These are phyloP conservation scores for Neophaeococcomyces mojaviensis DNA, from an alignment of 2,329 filamentous ascomycete species.

Conservation along the genomic window DNA sequence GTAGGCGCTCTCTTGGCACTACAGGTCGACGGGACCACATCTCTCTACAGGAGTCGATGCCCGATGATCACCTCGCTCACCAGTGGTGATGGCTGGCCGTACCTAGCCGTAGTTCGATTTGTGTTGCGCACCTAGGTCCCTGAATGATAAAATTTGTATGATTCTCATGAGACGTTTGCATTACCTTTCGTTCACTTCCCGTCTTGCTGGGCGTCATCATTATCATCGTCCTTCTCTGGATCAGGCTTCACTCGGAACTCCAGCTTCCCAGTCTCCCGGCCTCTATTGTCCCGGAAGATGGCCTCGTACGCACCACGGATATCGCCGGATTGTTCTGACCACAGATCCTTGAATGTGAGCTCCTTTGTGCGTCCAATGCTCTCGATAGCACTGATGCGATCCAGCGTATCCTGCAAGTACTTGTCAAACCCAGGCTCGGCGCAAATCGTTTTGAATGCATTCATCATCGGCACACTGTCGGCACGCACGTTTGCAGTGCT, in stretches of 20 bases:
- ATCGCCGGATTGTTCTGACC: slow-evolving; percentile 48
- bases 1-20: too few relatives aligned
- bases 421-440: slow-evolving; percentile 67
- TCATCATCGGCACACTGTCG: slow-evolving; percentile 92
- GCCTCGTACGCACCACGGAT: slow-evolving; percentile 64
- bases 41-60: too few relatives aligned
- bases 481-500: slow-evolving; percentile 79
- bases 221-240: slow-evolving; percentile 2
- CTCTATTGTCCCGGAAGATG: slow-evolving; percentile 40
- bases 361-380: slow-evolving; percentile 88
- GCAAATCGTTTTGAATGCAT: slow-evolving; percentile 81
- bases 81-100: too few relatives aligned
- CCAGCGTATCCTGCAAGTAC: slow-evolving; percentile 71
- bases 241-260: slow-evolving; percentile 38
- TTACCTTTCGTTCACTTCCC: background rate
- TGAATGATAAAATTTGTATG: too few relatives aligned
- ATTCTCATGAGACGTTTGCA: too few relatives aligned
- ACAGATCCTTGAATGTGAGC: slow-evolving; percentile 88
- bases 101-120: too few relatives aligned
- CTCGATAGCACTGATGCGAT: slow-evolving; percentile 88
- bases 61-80: too few relatives aligned
- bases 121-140: too few relatives aligned
- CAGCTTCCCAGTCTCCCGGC: slow-evolving; percentile 39
- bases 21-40: too few relatives aligned
- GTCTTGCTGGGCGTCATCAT: slow-evolving; percentile 1